Evolutionary conservation across 2,329 filamentous ascomycete genomes (phyloP).

Genomic region (Fusarium tjaetaba): DNA sequence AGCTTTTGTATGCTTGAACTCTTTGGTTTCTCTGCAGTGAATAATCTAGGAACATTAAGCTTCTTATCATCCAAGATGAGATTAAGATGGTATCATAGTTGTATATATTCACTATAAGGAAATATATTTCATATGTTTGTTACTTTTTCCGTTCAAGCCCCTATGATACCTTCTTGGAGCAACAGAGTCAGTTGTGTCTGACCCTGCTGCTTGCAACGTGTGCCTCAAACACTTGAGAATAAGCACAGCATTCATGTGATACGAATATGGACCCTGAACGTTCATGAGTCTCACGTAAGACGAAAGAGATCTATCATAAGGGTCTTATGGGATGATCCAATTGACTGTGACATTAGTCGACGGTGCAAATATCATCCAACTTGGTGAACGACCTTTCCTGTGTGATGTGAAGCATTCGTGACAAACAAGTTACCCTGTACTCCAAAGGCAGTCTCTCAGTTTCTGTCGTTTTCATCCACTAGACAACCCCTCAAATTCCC

Average conservation of each 20-base stretch:
- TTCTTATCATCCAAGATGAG: background rate
- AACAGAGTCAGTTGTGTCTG: background rate
- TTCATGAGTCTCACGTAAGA: conserved; percentile 1
- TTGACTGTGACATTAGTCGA: background rate
- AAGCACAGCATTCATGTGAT: background rate
- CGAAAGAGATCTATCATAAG: background rate
- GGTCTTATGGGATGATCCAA: background rate
- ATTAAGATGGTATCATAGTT: background rate
- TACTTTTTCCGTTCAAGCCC: background rate
- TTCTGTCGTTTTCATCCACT: background rate
- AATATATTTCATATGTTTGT: background rate
- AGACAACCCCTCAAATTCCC: background rate
- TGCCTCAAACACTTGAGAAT: background rate
- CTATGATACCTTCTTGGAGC: too few species aligned
- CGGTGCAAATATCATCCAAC: background rate
- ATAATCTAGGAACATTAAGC: background rate
- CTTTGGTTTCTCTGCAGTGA: background rate
- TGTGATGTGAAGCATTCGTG: background rate
- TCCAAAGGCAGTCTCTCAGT: background rate
- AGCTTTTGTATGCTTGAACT: background rate
- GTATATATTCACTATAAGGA: background rate
- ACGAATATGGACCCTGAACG: background rate
- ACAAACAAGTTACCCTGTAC: conserved; percentile 11
- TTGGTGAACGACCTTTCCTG: background rate
- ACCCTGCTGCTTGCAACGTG: background rate